A percentile compares a stretch with the other conserved stretches of the same genome.
phyloP scores from a whole-genome alignment of 257 asterid species.

The Solanum pinnatisectum region DNA sequence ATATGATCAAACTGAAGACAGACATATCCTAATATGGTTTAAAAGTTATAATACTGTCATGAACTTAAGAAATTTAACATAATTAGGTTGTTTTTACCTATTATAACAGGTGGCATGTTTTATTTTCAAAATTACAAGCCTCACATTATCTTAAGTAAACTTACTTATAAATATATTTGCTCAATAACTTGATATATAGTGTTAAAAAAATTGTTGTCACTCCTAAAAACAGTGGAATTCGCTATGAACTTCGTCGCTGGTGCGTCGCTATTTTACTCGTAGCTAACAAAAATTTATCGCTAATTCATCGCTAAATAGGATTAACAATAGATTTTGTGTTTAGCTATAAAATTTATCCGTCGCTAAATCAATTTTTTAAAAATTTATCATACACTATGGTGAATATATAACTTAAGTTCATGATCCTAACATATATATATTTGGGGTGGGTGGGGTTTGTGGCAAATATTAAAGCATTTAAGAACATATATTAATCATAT shows the following conservation, averaged over 20 bases:
- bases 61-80: neutral
- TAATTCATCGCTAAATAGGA: rapidly evolving
- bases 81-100: neutral
- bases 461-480: neutral
- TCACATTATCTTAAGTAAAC: neutral
- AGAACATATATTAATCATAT: neutral
- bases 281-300: rapidly evolving
- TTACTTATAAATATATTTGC: neutral
- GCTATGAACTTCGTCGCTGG: no score
- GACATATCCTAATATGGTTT: neutral
- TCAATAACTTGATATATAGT: neutral
- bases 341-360: no score
- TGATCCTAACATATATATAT: neutral
- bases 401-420: neutral
- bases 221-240: no score
- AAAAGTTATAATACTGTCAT: no score
- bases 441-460: neutral
- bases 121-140: neutral
- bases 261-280: rapidly evolving
- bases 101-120: neutral
- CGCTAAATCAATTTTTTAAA: neutral
- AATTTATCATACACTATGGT: neutral
- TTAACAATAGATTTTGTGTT: no score
- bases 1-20: constrained; percentile 5
- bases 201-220: no score